Evolutionary conservation across 1,139 yeast species (phyloP), one percentile per base, ranked within the genome.

Genomic region (Zygoascus meyerae): DNA sequence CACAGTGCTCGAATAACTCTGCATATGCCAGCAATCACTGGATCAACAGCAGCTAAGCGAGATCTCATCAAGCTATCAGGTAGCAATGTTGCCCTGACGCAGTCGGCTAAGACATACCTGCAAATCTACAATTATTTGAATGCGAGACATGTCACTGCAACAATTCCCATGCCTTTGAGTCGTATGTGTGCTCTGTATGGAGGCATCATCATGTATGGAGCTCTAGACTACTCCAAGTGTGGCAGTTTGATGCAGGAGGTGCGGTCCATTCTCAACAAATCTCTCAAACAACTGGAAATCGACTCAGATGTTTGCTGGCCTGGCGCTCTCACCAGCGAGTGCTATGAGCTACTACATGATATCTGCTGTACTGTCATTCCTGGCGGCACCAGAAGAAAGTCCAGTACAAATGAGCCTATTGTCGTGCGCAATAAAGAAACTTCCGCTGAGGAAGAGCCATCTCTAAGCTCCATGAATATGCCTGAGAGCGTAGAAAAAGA

Each of bases 1-100:
- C 86, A 83, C 63, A 85, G 85, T 60, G 92, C 95, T 3, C 81
- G 83, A 54, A 77, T 86, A 36, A 72, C 87, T 64, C 82, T 86
- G 30, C 89, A 86, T 62, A 72, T 86, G 62, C 95, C 95, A 0
- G 77, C 85, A 2, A 72, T 86, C 56, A 78, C 81, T 1, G 68
- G 72, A 1, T 47, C 36, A 42, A 57, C 56, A 49, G 26, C 26
- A 21, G 26, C 26, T 7, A 21, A 21, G 26, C 26, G 26, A 21
- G 26, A 21, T 21, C 26, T 21, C 7, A 21, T 21, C 26, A 66
- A 74, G 45, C 70, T 74, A 31, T 71, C 82, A 10, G 74, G 84
- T 3, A 76, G 83, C 0, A 73, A 81, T 48, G 79, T 85, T 38
- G 79, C 86, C 52, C 77, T 83, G 44, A 92, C 85, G 60, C 94